phyloP scores from a whole-genome alignment of 768 basidiomycete species.

The Cytidiella melzeri region DNA sequence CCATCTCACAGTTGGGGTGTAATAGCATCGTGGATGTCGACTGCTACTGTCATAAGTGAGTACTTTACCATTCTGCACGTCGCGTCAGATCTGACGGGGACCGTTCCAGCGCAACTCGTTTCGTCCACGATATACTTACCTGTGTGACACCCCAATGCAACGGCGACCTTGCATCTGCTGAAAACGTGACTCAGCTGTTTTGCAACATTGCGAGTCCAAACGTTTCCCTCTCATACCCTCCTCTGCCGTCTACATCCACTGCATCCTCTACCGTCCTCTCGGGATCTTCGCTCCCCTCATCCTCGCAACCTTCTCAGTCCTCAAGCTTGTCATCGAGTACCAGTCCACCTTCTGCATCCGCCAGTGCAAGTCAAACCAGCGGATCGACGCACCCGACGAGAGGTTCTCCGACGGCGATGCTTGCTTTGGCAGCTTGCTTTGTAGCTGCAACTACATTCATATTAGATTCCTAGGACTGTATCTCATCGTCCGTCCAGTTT shows the following conservation, averaged over 20 bases:
- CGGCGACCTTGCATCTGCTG: slow-evolving; percentile 7
- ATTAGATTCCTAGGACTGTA: too few species aligned
- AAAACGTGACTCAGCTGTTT: slow-evolving; percentile 12
- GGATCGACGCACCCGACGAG: too few species aligned
- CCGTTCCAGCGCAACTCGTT: slow-evolving; percentile 8
- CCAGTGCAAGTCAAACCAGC: neutral
- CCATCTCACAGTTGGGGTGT: slow-evolving; percentile 11
- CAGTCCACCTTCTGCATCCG: neutral
- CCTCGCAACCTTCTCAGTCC: slow-evolving; percentile 2
- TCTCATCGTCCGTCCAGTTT: too few species aligned
- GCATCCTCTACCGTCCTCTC: neutral
- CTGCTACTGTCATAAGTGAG: slow-evolving; percentile 14
- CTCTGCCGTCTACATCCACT: neutral
- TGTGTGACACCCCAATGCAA: slow-evolving; percentile 6
- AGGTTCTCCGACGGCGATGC: too few species aligned
- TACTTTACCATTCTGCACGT: neutral
- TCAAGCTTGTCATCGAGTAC: neutral
- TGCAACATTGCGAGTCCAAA: slow-evolving; percentile 13
- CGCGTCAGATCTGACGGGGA: neutral
- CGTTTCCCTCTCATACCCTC: slow-evolving; percentile 12
- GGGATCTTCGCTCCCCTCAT: neutral
- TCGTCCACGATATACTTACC: slow-evolving; percentile 3
- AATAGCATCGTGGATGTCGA: slow-evolving; percentile 12
- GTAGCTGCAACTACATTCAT: too few species aligned
- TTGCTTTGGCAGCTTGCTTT: too few species aligned